Base-by-base conservation (phyloP, 352 stramenopile genomes). In the Elongisporangium prolatum region DNA sequence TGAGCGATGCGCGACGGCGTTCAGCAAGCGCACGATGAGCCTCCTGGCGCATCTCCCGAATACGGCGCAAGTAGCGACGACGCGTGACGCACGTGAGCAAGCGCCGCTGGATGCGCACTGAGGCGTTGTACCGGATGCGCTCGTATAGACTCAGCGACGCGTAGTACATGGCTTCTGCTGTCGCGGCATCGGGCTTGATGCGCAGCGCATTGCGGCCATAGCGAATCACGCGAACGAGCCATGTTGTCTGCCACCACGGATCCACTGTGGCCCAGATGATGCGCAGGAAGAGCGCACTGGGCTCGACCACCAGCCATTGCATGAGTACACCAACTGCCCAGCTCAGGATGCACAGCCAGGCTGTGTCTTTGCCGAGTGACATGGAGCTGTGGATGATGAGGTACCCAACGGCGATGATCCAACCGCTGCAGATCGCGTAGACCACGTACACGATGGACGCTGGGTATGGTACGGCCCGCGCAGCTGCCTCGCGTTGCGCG, bases 131-230 rank as follows among this genome's bases (percentile, higher is more conserved):
- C 0, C 83, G 80, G 21, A 92, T 84, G 38, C 73, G 76, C 49
- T 88, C 77, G 65, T 89, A 92, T 47, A 89, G 67, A 49, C 71
- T 81, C 40, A 89, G 63, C 6, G 76, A 86, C 18, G 72, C 72
- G 38, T 77, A 81, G 50, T 74, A 69, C 3, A 67, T 56, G 17
- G 68, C 66, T 2, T 60, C 61, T 0, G 66, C 50, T 0, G 54
- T 70, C 1, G 68, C 65, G 0, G 65, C 66, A 16, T 74, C 70
- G 0, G 73, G 64, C 25, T 72, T 61, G 49, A 93, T 83, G 0
- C 81, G 75, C 38, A 93, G 52, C 7, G 64, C 68, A 37, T 57
- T 61, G 4, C 80, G 80, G 0, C 80, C 77, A 22, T 72, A 73
- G 20, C 70, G 77, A 13, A 86, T 21, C 13, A 88, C 17, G 16